Base-by-base conservation (phyloP, 306 rosid genomes). In the Geum urbanum region DNA sequence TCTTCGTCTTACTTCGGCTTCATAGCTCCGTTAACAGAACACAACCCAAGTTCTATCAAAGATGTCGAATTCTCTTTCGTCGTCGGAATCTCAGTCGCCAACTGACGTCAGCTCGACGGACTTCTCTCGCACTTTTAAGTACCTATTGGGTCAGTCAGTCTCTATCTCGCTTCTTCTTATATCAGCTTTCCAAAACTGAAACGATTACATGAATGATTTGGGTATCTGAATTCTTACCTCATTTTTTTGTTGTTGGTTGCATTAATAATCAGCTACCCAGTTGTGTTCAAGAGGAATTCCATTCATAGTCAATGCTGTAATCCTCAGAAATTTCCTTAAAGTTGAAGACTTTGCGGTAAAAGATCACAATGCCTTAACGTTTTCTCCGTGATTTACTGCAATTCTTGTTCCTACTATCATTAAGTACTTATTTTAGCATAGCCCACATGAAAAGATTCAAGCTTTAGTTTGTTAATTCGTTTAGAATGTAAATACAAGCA, bases 251-350 rank as follows among this genome's bases (percentile, higher is more conserved):
- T 67, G 32, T 77, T 24, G 27, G 27, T 24, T 24, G 27, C 27
- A 24, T 24, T 24, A 24, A 24, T 24, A 24, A 65, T 66, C 82
- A 94, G 98, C 98, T 80, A 94, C 97, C 19, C 98, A 90, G 74
- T 76, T 94, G 82, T 83, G 91, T 82, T 94, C 98, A 27, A 85
- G 98, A 71, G 98, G 98, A 59, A 90, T 94, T 45, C 97, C 96
- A 43, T 94, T 94, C 71, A 76, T 90, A 73, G 91, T 94, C 89
- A 94, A 90, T 81, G 86, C 92, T 41, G 91, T 96, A 96, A 88
- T 94, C 70, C 88, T 90, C 61, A 84, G 98, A 85, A 92, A 90
- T 15, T 59, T 59, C 78, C 96, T 94, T 41, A 87, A 89, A 19
- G 80, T 78, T 69, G 92, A 88, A 75, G 97, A 94, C 76, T 94